Evolutionary conservation across 1,139 yeast genomes (phyloP).

Genomic region (Meyerozyma guilliermondii): DNA sequence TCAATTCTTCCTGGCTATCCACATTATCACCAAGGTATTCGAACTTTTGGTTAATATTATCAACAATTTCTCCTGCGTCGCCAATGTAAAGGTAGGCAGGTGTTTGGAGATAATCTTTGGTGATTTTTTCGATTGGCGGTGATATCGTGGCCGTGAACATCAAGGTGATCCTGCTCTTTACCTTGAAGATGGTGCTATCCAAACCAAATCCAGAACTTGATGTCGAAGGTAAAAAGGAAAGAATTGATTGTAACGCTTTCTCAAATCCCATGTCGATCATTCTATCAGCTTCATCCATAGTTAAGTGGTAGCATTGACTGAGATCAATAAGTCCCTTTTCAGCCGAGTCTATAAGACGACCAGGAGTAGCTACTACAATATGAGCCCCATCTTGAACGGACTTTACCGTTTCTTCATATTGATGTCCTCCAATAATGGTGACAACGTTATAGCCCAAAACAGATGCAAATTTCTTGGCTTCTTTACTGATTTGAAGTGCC

Average conservation of each 20-base stretch:
- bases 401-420: conserved; percentile 67
- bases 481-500: conserved; percentile 77
- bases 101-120: conserved; percentile 51
- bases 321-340: conserved; percentile 62
- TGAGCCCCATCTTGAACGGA: conserved; percentile 67
- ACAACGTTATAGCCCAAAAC: conserved; percentile 45
- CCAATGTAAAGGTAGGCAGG: conserved; percentile 71
- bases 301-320: conserved; percentile 59
- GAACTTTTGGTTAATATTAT: conserved; percentile 64
- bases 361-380: conserved; percentile 90
- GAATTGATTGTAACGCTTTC: conserved; percentile 60
- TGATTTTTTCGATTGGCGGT: conserved; percentile 60
- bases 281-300: conserved; percentile 90
- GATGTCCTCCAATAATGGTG: conserved; percentile 86
- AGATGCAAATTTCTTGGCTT: conserved; percentile 49
- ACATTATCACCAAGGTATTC: conserved; percentile 34
- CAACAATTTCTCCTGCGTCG: conserved; percentile 56
- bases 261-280: conserved; percentile 97
- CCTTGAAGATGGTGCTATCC: conserved; percentile 24
- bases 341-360: conserved; percentile 75
- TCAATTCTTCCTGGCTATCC: conserved; percentile 15
- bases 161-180: conserved; percentile 45
- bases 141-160: conserved; percentile 97
- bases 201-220: conserved; percentile 16
- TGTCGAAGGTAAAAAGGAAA: conserved; percentile 41